Percentiles rank a stretch among this genome's conserved stretches.
Conservation (phyloP, 163 green algal genomes). For the Chlamydomonas reinhardtii region DNA sequence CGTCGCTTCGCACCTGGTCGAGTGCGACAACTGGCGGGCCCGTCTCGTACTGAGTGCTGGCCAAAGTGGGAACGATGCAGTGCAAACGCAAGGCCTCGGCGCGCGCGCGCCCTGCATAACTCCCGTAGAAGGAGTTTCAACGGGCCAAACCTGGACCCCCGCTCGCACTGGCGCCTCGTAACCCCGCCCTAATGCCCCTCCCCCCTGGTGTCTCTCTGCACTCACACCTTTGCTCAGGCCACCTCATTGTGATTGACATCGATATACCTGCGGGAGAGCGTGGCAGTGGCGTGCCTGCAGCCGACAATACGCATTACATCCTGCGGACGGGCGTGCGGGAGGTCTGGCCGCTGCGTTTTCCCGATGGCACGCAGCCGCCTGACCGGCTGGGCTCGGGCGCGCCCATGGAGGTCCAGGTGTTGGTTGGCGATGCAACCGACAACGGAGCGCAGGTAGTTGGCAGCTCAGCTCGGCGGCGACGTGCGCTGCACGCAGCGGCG, state of each 20-base stretch:
- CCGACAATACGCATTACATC: slow-evolving; percentile 15
- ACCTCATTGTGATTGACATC: slow-evolving; percentile 7
- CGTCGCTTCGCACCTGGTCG: not conserved
- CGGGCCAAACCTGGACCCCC: too few species aligned
- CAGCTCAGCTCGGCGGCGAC: too few species aligned
- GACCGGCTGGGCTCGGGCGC: not conserved
- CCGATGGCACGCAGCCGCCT: not conserved
- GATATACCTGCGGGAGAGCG: not conserved
- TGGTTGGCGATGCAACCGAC: not conserved
- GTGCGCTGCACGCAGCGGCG: not conserved
- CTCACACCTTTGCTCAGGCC: not conserved
- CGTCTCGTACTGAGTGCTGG: too few species aligned
- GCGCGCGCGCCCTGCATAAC: too few species aligned
- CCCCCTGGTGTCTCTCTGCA: too few species aligned
- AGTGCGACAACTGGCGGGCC: too few species aligned
- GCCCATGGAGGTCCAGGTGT: slow-evolving; percentile 8
- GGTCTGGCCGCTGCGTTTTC: slow-evolving; percentile 20
- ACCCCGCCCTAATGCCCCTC: too few species aligned
- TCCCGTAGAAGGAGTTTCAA: too few species aligned
- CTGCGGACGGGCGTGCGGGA: not conserved
- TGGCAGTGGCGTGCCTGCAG: not conserved
- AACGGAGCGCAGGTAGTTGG: too few species aligned
- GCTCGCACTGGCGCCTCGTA: too few species aligned
- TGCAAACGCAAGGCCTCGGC: too few species aligned
- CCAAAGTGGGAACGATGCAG: too few species aligned